Conservation (phyloP, 495 filamentous ascomycete genomes). For the Tuber borchii region DNA sequence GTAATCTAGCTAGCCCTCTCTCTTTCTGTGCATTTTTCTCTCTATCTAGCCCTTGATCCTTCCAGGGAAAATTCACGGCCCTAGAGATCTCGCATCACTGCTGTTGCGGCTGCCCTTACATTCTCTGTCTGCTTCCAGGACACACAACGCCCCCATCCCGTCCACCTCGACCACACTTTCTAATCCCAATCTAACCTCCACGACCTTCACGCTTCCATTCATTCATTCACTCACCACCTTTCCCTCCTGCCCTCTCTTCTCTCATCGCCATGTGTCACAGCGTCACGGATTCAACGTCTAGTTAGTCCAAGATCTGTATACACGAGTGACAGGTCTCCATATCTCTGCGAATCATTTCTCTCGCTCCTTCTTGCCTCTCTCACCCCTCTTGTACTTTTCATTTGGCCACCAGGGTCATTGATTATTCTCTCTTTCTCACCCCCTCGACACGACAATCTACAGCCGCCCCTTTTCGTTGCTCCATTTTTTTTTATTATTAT, state of each 20-base stretch:
- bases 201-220: slow-evolving; percentile 22
- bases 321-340: slow-evolving; percentile 10
- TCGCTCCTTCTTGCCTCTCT: slow-evolving; percentile 6
- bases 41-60: slow-evolving; percentile 10
- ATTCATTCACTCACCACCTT: slow-evolving; percentile 15
- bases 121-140: neutral
- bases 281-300: slow-evolving; percentile 26
- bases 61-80: slow-evolving; percentile 5
- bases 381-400: slow-evolving; percentile 11
- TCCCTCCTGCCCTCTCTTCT: slow-evolving; percentile 28
- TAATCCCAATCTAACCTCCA: slow-evolving; percentile 12
- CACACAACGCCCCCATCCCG: slow-evolving; percentile 1
- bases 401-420: neutral
- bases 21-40: slow-evolving; percentile 11
- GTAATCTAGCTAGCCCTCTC: slow-evolving; percentile 2
- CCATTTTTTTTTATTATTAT: slow-evolving; percentile 14
- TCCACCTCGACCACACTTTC: slow-evolving; percentile 11
- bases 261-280: slow-evolving; percentile 37
- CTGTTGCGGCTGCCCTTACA: slow-evolving; percentile 5
- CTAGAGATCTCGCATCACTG: slow-evolving; percentile 7
- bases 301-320: slow-evolving; percentile 25
- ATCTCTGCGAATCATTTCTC: slow-evolving; percentile 18
- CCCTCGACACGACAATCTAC: slow-evolving; percentile 11
- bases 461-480: slow-evolving; percentile 19
- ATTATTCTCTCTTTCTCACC: slow-evolving; percentile 6